Evolutionary conservation across 176 grass and related monocot genomes (phyloP).

Genomic region (Carex littledalei): DNA sequence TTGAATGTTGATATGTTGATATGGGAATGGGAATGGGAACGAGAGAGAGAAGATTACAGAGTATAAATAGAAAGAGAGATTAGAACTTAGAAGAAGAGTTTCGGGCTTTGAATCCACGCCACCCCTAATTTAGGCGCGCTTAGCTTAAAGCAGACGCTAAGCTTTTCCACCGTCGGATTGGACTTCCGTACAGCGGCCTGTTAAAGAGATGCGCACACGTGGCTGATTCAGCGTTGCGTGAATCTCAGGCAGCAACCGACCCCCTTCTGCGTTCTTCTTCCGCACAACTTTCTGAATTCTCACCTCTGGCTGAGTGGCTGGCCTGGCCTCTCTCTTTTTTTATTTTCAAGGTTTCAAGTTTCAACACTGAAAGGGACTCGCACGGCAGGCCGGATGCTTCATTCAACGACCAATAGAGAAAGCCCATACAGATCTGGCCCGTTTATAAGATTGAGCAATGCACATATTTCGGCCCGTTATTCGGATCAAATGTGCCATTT

Average conservation of each 20-base stretch:
- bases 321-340: background rate
- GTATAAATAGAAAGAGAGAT: background rate
- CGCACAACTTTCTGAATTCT: background rate
- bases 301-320: no score
- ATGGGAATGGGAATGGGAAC: no score
- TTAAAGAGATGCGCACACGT: conserved; percentile 6
- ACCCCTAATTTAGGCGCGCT: background rate
- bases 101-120: conserved; percentile 18
- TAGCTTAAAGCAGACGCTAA: conserved; percentile 23
- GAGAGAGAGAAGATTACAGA: background rate
- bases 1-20: background rate
- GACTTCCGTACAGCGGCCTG: background rate
- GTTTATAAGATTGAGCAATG: background rate
- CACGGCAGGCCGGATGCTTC: background rate
- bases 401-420: background rate
- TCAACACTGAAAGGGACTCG: background rate
- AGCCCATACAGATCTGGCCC: background rate
- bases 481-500: no score
- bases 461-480: no score
- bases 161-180: conserved; percentile 10
- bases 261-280: conserved; percentile 9
- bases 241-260: background rate
- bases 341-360: background rate
- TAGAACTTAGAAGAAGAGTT: background rate
- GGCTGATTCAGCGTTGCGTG: conserved; percentile 2